phyloP scores from a whole-genome alignment of 1,284 basidiomycete species.

The Ceratobasidium sp. region DNA sequence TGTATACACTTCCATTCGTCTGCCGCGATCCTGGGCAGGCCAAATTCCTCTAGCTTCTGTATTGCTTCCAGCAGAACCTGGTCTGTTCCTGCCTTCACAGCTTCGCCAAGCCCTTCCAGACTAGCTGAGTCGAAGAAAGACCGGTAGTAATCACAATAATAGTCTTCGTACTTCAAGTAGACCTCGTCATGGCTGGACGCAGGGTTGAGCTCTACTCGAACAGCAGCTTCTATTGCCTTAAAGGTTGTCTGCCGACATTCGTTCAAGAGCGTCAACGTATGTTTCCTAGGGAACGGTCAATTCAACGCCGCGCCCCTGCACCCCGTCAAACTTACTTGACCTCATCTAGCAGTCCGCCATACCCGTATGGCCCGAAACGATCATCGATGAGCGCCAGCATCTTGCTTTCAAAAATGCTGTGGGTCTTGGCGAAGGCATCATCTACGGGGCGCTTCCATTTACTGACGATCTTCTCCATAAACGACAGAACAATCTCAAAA shows the following conservation, averaged over 20 bases:
- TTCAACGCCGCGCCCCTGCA: neutral
- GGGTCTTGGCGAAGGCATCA: neutral
- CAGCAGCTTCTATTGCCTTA: neutral
- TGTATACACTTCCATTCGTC: neutral
- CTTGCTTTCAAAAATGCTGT: neutral
- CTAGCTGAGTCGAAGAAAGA: neutral
- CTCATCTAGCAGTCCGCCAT: constrained; percentile 2
- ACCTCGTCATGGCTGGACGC: constrained; percentile 4
- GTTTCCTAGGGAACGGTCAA: neutral
- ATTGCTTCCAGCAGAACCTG: neutral
- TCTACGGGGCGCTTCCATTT: neutral
- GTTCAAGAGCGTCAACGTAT: neutral
- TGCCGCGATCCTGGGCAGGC: neutral
- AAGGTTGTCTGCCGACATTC: neutral
- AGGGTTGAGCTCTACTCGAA: neutral
- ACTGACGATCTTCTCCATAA: neutral
- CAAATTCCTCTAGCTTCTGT: neutral
- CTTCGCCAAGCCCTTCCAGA: neutral
- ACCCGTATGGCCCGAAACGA: constrained; percentile 1
- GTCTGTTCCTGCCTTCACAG: neutral
- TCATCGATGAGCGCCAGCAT: neutral
- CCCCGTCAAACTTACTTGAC: neutral
- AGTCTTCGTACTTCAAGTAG: neutral
- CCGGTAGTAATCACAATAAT: constrained; percentile 15
- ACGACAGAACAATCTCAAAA: constrained; percentile 5